Evolutionary conservation across 2,329 filamentous ascomycete genomes (phyloP), one percentile per base, ranked within the genome.

Genomic region (Talaromyces verruculosus): DNA sequence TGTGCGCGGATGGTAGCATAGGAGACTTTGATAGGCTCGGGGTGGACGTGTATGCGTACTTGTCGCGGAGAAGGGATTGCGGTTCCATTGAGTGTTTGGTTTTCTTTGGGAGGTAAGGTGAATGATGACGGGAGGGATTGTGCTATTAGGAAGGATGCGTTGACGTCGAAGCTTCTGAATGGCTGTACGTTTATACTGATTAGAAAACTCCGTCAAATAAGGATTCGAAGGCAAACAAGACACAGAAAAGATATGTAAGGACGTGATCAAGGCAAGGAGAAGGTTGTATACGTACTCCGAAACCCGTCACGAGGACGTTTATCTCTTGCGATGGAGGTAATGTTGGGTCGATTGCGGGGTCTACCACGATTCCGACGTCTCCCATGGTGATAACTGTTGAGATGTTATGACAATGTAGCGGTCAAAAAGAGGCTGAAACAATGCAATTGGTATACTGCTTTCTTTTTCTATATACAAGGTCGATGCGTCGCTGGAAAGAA

Each of bases 61-160:
- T 76, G 71, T 71, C 73, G 71, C 70, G 67, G 28, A 5, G 41
- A 33, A 15, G 45, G 28, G 37, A 59, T 51, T 3, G 17, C 43
- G 7, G 60, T 63, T 5, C 35, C 55, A 3, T 17, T n/a, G 22
- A 58, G 5, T n/a, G 66, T 61, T 55, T 74, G 70, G 3, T 47
- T 51, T 3, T 67, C 59, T 22, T 71, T 68, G 2, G 69, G 19
- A 5, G 72, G 68, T 17, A 77, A 79, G 2, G 87, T 85, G 5
- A 93, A 84, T 70, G 85, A 84, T 2, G 84, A 77, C 3, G 91
- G 89, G n/a, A 96, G 85, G 22, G 81, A 82, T 30, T 82, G 84
- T 59, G 90, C 88, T 73, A 96, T 93, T 74, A 93, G 86, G 84
- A 87, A 93, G 2, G 92, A 92, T 8, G 92, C 91, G 74, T 96